Conservation (phyloP, 805 yeast species). For the Cyberlindnera xishuangbannaensis region DNA sequence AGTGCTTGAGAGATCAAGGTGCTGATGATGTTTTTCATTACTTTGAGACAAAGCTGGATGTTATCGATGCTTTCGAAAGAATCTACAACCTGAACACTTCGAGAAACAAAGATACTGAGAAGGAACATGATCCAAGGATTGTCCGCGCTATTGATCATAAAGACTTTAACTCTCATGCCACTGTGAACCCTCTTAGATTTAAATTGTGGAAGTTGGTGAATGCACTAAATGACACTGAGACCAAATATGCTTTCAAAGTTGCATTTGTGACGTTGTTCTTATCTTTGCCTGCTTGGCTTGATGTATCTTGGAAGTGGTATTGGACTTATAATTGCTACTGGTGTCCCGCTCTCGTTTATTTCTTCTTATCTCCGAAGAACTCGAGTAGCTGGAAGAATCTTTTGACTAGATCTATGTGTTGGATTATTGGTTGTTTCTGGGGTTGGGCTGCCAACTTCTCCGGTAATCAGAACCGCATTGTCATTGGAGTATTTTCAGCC, state of each 20-base stretch:
- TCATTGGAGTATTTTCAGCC: conserved; percentile 35
- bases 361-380: conserved; percentile 36
- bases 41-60: conserved; percentile 37
- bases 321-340: conserved; percentile 37
- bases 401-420: conserved; percentile 28
- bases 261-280: conserved; percentile 32
- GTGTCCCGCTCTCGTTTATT: conserved; percentile 32
- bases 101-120: conserved; percentile 18
- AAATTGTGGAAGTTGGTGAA: conserved; percentile 34
- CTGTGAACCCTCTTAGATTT: conserved; percentile 30
- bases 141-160: conserved; percentile 36
- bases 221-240: conserved; percentile 30
- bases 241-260: conserved; percentile 40
- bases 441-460: conserved; percentile 42
- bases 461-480: conserved; percentile 31
- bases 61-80: conserved; percentile 40
- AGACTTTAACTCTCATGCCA: conserved; percentile 36
- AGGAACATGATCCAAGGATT: conserved; percentile 8
- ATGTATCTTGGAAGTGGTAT: conserved; percentile 37
- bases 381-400: conserved; percentile 32
- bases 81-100: conserved; percentile 41
- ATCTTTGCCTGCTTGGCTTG: conserved; percentile 40
- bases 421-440: conserved; percentile 39
- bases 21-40: conserved; percentile 38
- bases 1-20: conserved; percentile 42